A percentile compares a stretch with the other conserved stretches of the same genome.
Evolutionary conservation across 306 rosid species (phyloP).

Genomic region (Psophocarpus tetragonolobus): DNA sequence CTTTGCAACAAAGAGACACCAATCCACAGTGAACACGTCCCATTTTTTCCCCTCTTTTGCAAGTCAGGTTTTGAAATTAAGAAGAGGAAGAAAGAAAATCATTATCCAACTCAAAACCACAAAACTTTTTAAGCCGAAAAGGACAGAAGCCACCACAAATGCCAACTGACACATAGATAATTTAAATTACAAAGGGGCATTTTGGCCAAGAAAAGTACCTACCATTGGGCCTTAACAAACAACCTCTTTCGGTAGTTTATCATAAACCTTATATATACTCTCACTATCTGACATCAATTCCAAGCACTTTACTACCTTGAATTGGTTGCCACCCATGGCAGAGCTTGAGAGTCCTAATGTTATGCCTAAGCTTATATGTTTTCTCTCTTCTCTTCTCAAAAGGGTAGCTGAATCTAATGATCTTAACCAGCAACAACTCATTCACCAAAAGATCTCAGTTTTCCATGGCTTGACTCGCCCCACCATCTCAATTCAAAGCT

Average conservation of each 20-base stretch:
- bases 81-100: constrained; percentile 7
- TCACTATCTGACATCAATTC: constrained; percentile 24
- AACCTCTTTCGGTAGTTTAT: constrained; percentile 13
- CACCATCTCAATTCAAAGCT: constrained; percentile 72
- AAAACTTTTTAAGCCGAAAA: constrained; percentile 38
- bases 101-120: constrained; percentile 31
- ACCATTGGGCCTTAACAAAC: constrained; percentile 27
- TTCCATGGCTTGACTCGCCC: constrained; percentile 92
- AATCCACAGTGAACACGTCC: constrained; percentile 29
- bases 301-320: constrained; percentile 32
- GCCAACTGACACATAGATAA: constrained; percentile 38
- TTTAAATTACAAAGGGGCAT: constrained; percentile 30
- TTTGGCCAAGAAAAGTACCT: constrained; percentile 34
- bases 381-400: constrained; percentile 81
- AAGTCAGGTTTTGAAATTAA: constrained; percentile 47
- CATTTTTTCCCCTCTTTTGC: constrained; percentile 42
- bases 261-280: constrained; percentile 18
- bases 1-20: constrained; percentile 19
- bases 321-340: constrained; percentile 57
- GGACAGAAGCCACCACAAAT: constrained; percentile 37
- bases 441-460: constrained; percentile 68
- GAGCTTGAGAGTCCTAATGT: constrained; percentile 76
- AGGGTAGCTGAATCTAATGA: constrained; percentile 83
- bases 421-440: constrained; percentile 40
- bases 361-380: constrained; percentile 71